Percentiles rank a stretch among this genome's conserved stretches.
These are phyloP conservation scores for Botrytis fragariae DNA, from an alignment of 2,329 filamentous ascomycete genomes.

Conservation along the genomic window DNA sequence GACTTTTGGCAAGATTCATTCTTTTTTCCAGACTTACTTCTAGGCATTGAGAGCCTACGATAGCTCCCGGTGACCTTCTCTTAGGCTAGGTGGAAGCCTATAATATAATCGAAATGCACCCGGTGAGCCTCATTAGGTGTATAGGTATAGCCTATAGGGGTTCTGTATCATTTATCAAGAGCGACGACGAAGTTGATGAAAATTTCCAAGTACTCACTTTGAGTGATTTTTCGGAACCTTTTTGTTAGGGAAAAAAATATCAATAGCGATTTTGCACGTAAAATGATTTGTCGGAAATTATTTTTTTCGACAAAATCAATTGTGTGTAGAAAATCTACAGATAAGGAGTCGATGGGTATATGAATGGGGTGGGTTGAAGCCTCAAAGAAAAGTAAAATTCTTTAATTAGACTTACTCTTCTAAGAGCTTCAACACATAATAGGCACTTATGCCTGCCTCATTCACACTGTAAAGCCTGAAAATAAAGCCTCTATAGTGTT, in stretches of 20 bases:
- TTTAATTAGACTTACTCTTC: neutral
- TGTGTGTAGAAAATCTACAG: neutral
- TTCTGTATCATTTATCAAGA: neutral
- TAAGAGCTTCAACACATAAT: neutral
- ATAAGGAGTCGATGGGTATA: constrained; percentile 2
- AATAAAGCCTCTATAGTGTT: neutral
- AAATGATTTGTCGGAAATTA: neutral
- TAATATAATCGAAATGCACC: too few relatives aligned
- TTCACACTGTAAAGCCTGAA: neutral
- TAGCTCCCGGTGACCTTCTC: neutral
- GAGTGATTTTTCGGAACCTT: neutral
- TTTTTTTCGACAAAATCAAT: neutral
- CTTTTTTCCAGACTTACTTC: neutral
- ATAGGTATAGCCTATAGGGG: neutral
- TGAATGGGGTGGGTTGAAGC: neutral
- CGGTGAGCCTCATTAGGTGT: neutral
- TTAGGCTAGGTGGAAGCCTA: neutral
- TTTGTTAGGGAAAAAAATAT: neutral
- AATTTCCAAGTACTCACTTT: neutral
- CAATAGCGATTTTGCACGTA: neutral
- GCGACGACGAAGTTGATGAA: neutral
- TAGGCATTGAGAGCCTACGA: neutral
- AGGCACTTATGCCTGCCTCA: neutral
- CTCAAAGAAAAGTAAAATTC: neutral
- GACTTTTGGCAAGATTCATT: neutral